Evolutionary conservation across 2,329 filamentous ascomycete species (phyloP).

Genomic region (Exophiala xenobiotica): DNA sequence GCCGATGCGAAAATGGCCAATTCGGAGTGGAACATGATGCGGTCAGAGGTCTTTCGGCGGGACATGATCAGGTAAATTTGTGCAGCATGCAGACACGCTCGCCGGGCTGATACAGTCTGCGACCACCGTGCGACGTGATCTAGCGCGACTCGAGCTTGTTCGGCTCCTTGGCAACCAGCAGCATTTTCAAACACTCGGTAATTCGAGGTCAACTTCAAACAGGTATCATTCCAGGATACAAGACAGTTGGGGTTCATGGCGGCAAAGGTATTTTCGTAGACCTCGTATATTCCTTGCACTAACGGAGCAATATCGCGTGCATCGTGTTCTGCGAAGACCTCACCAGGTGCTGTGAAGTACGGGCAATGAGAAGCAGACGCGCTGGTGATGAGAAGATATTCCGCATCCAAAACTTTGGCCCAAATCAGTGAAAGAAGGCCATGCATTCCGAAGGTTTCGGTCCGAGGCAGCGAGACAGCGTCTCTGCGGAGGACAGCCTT

Average conservation of each 20-base stretch:
- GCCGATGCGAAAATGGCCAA: neutral
- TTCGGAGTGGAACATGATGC: slow-evolving; percentile 8
- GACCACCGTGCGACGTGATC: neutral
- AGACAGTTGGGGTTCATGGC: slow-evolving; percentile 6
- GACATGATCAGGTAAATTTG: neutral
- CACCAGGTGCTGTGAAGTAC: too few relatives aligned
- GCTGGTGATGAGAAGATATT: neutral
- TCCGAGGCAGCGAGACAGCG: neutral
- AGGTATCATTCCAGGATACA: neutral
- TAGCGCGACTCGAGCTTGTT: neutral
- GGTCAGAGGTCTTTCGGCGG: neutral
- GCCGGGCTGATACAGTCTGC: neutral
- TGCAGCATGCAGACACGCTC: slow-evolving; percentile 9
- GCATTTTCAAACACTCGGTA: neutral
- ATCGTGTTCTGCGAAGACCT: too few relatives aligned
- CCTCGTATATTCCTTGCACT: neutral
- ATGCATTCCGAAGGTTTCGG: neutral
- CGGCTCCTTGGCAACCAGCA: neutral
- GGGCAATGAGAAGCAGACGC: neutral
- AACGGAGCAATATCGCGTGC: neutral
- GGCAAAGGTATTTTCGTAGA: neutral
- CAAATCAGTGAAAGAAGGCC: neutral
- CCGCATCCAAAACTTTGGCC: neutral
- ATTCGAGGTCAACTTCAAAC: slow-evolving; percentile 1
- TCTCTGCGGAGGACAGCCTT: neutral